A percentile compares a stretch with the other conserved stretches of the same genome.
phyloP scores from a whole-genome alignment of 176 grass and related monocot species.

The Ensete glaucum region DNA sequence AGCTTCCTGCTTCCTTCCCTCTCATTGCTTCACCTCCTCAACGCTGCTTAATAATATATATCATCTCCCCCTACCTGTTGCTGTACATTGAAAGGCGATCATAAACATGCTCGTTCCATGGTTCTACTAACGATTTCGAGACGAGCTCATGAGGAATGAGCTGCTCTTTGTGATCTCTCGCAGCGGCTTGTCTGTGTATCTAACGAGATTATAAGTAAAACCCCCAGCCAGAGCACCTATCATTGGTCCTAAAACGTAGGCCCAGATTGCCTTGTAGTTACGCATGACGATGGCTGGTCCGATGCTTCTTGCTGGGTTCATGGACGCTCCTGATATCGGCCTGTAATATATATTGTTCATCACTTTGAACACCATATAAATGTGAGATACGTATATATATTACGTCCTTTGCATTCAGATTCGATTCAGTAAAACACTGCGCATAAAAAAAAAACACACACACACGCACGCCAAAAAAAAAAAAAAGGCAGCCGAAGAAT shows the following conservation, averaged over 20 bases:
- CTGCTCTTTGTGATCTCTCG: conserved; percentile 1
- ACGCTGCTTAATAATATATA: too few species aligned
- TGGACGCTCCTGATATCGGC: conserved; percentile 54
- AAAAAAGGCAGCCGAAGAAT: too few species aligned
- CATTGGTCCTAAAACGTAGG: conserved; percentile 38
- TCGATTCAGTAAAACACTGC: too few species aligned
- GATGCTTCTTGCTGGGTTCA: conserved; percentile 54
- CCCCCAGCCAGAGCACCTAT: conserved; percentile 39
- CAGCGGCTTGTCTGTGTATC: conserved; percentile 18
- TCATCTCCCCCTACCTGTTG: too few species aligned
- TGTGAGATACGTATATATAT: neutral
- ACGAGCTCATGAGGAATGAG: conserved; percentile 1
- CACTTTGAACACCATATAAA: too few species aligned
- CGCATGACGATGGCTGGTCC: conserved; percentile 42
- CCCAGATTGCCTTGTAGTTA: conserved; percentile 46
- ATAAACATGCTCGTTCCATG: too few species aligned
- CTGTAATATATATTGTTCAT: neutral
- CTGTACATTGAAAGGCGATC: too few species aligned
- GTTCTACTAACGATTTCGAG: neutral
- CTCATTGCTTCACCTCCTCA: too few species aligned
- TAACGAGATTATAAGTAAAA: conserved; percentile 26
- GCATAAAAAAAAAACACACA: too few species aligned
- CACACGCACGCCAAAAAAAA: too few species aligned
- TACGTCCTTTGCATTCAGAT: too few species aligned
- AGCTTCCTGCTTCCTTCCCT: too few species aligned